Conservation (phyloP, 2,329 filamentous ascomycete genomes). For the Ramularia endophylla region DNA sequence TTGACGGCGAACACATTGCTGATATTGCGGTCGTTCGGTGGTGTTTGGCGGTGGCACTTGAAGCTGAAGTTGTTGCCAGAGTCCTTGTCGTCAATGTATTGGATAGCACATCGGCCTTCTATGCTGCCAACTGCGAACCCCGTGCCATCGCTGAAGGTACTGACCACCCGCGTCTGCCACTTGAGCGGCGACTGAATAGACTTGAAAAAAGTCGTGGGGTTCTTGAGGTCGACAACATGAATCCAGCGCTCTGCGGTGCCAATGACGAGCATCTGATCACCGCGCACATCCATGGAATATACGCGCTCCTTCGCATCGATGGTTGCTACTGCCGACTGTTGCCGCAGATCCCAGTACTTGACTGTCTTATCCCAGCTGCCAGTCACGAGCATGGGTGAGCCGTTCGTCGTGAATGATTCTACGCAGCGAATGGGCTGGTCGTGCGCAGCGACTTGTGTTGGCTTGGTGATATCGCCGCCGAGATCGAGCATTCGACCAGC, state of each 20-base stretch:
- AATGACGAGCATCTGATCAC: slow-evolving; percentile 70
- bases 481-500: slow-evolving; percentile 84
- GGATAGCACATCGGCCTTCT: slow-evolving; percentile 94
- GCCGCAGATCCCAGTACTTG: slow-evolving; percentile 81
- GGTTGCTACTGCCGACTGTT: slow-evolving; percentile 57
- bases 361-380: slow-evolving; percentile 89
- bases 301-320: slow-evolving; percentile 69
- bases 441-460: slow-evolving; percentile 70
- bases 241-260: slow-evolving; percentile 95
- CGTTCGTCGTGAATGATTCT: slow-evolving; percentile 56
- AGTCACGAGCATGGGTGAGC: slow-evolving; percentile 77
- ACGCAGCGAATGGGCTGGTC: slow-evolving; percentile 75
- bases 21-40: slow-evolving; percentile 55
- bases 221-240: slow-evolving; percentile 85
- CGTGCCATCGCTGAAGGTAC: slow-evolving; percentile 85
- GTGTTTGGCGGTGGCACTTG: slow-evolving; percentile 90
- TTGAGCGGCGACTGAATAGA: slow-evolving; percentile 92
- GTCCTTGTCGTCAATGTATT: slow-evolving; percentile 97
- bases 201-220: slow-evolving; percentile 91
- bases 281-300: slow-evolving; percentile 86
- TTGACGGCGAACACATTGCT: slow-evolving; percentile 94
- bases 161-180: slow-evolving; percentile 94
- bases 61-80: slow-evolving; percentile 84
- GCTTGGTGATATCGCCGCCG: slow-evolving; percentile 43
- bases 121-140: slow-evolving; percentile 96